A percentile compares a stretch with the other conserved stretches of the same genome.
Conservation (phyloP, 2,329 filamentous ascomycete genomes). For the Passalora sequoiae region DNA sequence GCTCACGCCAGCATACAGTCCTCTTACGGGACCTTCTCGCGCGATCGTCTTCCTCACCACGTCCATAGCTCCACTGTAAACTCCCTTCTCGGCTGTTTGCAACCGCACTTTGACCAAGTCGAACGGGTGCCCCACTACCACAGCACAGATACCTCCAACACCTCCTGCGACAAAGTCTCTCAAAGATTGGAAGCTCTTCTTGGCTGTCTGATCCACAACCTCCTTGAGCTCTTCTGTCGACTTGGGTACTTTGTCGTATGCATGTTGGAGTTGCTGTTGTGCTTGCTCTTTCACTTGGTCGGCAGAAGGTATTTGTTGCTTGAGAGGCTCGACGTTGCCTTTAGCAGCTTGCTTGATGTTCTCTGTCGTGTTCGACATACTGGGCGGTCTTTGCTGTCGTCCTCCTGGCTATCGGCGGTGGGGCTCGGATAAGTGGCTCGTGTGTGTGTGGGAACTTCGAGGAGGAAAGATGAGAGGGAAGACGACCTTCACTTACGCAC, state of each 20-base stretch:
- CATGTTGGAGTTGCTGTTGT: conserved; percentile 18
- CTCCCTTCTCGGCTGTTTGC: conserved; percentile 90
- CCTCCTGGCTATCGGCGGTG: background rate
- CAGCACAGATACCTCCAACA: conserved; percentile 88
- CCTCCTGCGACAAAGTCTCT: conserved; percentile 84
- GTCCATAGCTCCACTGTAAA: conserved; percentile 85
- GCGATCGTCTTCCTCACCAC: conserved; percentile 86
- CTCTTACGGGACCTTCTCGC: conserved; percentile 70
- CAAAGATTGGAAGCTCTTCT: conserved; percentile 57
- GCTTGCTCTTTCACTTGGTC: conserved; percentile 16
- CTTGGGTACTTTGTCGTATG: conserved; percentile 19
- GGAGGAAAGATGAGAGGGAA: background rate
- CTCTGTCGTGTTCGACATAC: conserved; percentile 11
- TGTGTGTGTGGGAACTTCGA: background rate
- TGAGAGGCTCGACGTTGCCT: conserved; percentile 18
- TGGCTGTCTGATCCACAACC: conserved; percentile 48
- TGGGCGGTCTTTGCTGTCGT: conserved; percentile 2
- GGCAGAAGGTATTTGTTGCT: conserved; percentile 16
- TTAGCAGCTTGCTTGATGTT: conserved; percentile 19
- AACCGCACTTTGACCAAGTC: conserved; percentile 96
- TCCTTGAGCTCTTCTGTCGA: conserved; percentile 47
- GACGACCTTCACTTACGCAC: background rate
- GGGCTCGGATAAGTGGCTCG: background rate
- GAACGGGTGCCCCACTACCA: conserved; percentile 90
- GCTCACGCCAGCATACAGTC: conserved; percentile 93